phyloP scores from a whole-genome alignment of 352 stramenopile species.

The Phytopythium boreale region DNA sequence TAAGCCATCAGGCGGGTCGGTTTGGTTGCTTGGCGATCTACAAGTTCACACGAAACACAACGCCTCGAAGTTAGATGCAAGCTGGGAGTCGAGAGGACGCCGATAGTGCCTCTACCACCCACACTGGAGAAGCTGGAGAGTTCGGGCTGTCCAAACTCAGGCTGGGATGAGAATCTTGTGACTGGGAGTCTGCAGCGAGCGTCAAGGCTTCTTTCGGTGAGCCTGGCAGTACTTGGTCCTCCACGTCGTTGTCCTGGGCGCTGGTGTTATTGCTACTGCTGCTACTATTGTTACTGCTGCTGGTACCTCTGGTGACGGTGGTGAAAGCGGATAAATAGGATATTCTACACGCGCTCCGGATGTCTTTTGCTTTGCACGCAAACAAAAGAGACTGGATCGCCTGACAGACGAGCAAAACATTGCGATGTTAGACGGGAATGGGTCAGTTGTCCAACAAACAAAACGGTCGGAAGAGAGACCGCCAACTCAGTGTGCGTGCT shows the following conservation, averaged over 20 bases:
- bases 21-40: neutral
- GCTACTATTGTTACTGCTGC: constrained; percentile 4
- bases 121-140: neutral
- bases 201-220: neutral
- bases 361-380: constrained; percentile 77
- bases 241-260: neutral
- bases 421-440: neutral
- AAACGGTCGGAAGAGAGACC: too few relatives aligned
- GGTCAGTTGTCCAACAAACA: neutral
- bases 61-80: neutral
- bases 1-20: neutral
- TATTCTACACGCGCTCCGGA: constrained; percentile 32
- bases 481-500: neutral
- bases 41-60: neutral
- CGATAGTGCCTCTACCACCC: neutral
- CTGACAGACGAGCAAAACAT: constrained; percentile 17
- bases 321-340: constrained; percentile 35
- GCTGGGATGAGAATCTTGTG: neutral
- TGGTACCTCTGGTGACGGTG: constrained; percentile 3
- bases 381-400: constrained; percentile 79
- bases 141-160: neutral
- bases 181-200: neutral
- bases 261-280: neutral
- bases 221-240: neutral
- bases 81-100: neutral